Base-by-base conservation (phyloP, 2,329 filamentous ascomycete species). In the Microsporum ferrugineum region DNA sequence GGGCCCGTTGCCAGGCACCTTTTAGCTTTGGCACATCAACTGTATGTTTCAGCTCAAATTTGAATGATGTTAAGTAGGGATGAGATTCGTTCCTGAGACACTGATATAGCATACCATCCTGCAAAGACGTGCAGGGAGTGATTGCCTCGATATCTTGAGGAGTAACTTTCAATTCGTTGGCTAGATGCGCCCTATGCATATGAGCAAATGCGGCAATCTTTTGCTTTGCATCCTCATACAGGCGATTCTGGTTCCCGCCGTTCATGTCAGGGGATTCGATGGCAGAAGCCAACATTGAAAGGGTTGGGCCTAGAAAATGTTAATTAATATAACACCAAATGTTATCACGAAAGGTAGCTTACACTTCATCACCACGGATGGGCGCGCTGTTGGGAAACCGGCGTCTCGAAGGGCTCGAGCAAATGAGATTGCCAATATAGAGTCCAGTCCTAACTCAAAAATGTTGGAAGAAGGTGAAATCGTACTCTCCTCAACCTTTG, bases 391-490 rank as follows among this genome's bases (percentile, higher is more conserved):
- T 0, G 68, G 38, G 59, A 91, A 82, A 0, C 89, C 88, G 1
- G 76, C 76, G 2, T 80, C 77, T 65, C 84, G 88, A 12, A 96
- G 76, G 10, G 79, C 72, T 3, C 81, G 79, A 0, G 87, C 80
- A 34, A 96, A 80, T 5, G 84, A 80, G 53, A 95, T 85, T 0
- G 87, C 88, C 0, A 89, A 90, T 14, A 96, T 90, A 0, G 91
- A 96, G 68, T 96, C 92, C 29, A 96, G 79, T 0, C 91, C 92
- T 1, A 95, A 77, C 65, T 95, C 89, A 66, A 94, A 95, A 17
- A 96, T 82, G 63, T 84, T 95, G 0, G 85, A 84, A 0, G 75
- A 77, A 1, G 80, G 75, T 0, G 72, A 75, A 1, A 89, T 75
- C 0, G 76, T 72, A 0, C 73, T 68, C 2, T 69, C 59, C 0